Evolutionary conservation across 192 early-diverging fungal species (phyloP), one percentile per base, ranked within the genome.

Genomic region (Backusella sp.): DNA sequence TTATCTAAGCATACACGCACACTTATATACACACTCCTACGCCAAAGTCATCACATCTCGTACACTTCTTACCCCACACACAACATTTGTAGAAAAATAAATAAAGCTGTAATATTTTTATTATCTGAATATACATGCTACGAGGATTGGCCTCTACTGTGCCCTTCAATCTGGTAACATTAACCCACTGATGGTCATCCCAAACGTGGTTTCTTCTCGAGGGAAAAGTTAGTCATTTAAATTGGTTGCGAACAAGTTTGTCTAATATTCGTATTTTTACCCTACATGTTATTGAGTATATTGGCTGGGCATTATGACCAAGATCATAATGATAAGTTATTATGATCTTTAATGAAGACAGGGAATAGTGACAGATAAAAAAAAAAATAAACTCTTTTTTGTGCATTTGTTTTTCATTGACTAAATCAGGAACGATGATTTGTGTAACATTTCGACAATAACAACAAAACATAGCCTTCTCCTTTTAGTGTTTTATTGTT

Each of bases 1-100:
- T 81, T 49, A 74, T 79, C 28, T 79, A 74, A 78, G n/a, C 6
- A 62, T 23, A 62, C 46, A 49, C 46, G 19, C 42, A n/a, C 15
- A 49, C 46, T 39, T 39, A 39, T 39, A 39, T 6, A 39, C 37
- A 39, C 37, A 39, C 37, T 0, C 37, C 37, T 8, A 39, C 19
- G 6, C 19, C 19, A 1, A 49, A 49, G n/a, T n/a, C 46, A 49
- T n/a, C 46, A 49, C 46, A 49, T n/a, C 6, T n/a, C 46, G 46
- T 49, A n/a, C 4, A 21, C 46, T 49, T 49, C 42, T 44, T 44
- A 44, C 42, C 42, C 42, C 19, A n/a, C 6, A 15, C 42, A 14
- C 4, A 14, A 17, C 46, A 49, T 49, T 49, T 49, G 46, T 49
- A 49, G 46, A 49, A 49, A 49, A 49, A 49, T 44, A 49, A 49